phyloP scores from a whole-genome alignment of 148 eudicot genomes.

The Rhododendron molle region DNA sequence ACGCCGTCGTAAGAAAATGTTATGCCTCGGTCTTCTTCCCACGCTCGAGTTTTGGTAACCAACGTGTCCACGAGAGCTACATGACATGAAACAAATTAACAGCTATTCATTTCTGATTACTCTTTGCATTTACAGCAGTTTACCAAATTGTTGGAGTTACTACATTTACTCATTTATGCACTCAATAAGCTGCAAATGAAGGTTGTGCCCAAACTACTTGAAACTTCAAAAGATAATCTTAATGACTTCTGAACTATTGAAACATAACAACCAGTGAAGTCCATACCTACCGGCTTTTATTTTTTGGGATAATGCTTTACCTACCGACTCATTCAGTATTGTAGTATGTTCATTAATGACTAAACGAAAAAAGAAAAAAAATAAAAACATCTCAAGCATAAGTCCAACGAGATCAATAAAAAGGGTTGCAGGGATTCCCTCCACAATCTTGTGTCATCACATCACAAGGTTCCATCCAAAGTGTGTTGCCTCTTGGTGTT shows the following conservation, averaged over 20 bases:
- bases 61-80: conserved; percentile 90
- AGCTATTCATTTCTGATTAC: background rate
- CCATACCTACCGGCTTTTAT: background rate
- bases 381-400: background rate
- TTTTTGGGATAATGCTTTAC: background rate
- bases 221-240: background rate
- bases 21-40: conserved; percentile 83
- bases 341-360: background rate
- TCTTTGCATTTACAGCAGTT: background rate
- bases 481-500: background rate
- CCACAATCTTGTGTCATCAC: background rate
- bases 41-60: conserved; percentile 81
- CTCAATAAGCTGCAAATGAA: background rate
- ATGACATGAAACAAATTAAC: conserved; percentile 20
- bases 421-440: background rate
- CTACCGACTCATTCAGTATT: background rate
- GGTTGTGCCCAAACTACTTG: background rate
- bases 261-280: background rate
- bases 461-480: background rate
- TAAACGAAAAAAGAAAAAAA: background rate
- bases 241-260: background rate
- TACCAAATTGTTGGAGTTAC: background rate
- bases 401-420: background rate
- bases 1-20: conserved; percentile 93
- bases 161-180: background rate